These are phyloP conservation scores for Podospora didyma DNA, from an alignment of 495 filamentous ascomycete genomes.

Conservation along the genomic window DNA sequence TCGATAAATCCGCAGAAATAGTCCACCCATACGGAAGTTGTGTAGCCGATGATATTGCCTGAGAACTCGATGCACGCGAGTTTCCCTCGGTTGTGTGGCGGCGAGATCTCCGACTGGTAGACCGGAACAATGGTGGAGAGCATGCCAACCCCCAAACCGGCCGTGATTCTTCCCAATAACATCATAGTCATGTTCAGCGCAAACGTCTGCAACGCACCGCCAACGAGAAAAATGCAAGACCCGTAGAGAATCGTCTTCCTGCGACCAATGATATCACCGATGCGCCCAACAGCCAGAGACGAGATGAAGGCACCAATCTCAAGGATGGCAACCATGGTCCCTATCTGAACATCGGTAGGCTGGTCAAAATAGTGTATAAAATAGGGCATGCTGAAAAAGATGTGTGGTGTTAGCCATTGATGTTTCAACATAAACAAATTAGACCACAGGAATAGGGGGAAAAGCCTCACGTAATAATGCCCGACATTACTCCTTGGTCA, in stretches of 20 bases:
- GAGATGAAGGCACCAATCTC: constrained; percentile 91
- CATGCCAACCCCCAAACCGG: constrained; percentile 89
- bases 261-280: constrained; percentile 90
- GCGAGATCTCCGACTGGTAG: constrained; percentile 97
- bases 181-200: constrained; percentile 84
- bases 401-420: constrained; percentile 6
- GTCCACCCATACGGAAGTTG: constrained; percentile 96
- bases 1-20: constrained; percentile 93
- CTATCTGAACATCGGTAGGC: constrained; percentile 76
- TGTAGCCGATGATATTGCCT: constrained; percentile 93
- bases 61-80: constrained; percentile 98
- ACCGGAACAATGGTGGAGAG: constrained; percentile 96
- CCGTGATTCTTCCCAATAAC: constrained; percentile 85
- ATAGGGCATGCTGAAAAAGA: constrained; percentile 60
- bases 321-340: constrained; percentile 94
- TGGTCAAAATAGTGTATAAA: constrained; percentile 92
- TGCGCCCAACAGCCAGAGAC: constrained; percentile 79
- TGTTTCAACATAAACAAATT: no score
- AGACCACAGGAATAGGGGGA: constrained; percentile 1
- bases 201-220: constrained; percentile 81
- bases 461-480: constrained; percentile 87
- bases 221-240: constrained; percentile 85
- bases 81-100: constrained; percentile 91
- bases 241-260: constrained; percentile 91
- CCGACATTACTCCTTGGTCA: constrained; percentile 99